Evolutionary conservation across 768 basidiomycete species (phyloP), one percentile per base, ranked within the genome.

Genomic region (Hygrophorus russula): DNA sequence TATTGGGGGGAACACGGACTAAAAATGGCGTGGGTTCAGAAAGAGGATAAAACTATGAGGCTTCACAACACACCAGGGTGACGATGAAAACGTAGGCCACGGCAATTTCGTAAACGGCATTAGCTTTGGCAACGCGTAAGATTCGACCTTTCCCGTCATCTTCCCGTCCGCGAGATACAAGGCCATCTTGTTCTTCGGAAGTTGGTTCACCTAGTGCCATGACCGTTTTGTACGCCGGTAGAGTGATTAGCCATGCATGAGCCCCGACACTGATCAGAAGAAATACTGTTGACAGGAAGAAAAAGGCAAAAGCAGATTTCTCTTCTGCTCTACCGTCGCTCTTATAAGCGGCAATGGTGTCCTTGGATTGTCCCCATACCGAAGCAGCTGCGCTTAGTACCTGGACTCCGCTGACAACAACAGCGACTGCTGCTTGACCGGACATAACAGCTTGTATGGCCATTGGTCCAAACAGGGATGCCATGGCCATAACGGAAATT

Each of bases 1-100:
- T 49, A 91, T 82, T 0, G 91, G 74, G 4, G 92, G 92, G 62
- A 76, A 94, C 37, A 93, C 81, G 24, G 90, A 73, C 91, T 94
- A 36, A 24, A 36, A 19, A 46, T 29, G 45, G 31, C 17, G 46
- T 41, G 10, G 33, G 36, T 38, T 18, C 24, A 17, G 17, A 30
- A 39, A 13, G 8, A 24, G 20, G 13, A 31, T 34, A 38, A 41
- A 4, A 32, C 49, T 39, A 51, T 31, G 43, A 37, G 46, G 38
- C 41, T 33, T 31, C 2, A 44, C 30, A 9, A 42, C 80, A 51
- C 54, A 90, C 90, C 56, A 94, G 62, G 11, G 92, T 93, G 19
- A 87, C 73, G 24, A 77, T 56, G 54, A 91, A 92, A 5, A 81
- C 80, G 55, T 78, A 87, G 9, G 76, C 74, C 3, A 83, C 75